Conservation (phyloP, 2,329 filamentous ascomycete genomes). For the Ophiosphaerella herpotricha region DNA sequence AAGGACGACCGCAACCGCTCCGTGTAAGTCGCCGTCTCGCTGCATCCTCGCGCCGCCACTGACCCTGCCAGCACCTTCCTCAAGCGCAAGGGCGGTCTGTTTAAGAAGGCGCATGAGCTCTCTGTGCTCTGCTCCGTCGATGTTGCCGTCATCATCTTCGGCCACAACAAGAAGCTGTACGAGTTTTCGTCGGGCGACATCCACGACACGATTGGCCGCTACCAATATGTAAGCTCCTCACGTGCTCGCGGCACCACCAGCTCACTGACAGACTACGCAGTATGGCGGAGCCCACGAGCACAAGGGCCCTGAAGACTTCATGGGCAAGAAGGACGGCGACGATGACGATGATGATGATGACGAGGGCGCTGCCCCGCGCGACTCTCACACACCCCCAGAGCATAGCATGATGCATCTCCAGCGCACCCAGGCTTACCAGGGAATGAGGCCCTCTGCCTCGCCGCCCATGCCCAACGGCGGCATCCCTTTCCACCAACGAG, state of each 20-base stretch:
- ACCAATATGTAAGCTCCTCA: constrained; percentile 77
- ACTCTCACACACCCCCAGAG: constrained; percentile 67
- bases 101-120: constrained; percentile 99
- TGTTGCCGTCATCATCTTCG: constrained; percentile 97
- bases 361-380: constrained; percentile 69
- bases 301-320: constrained; percentile 92
- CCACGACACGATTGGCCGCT: constrained; percentile 83
- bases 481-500: constrained; percentile 69
- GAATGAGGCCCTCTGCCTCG: constrained; percentile 83
- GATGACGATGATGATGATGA: constrained; percentile 86
- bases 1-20: constrained; percentile 98
- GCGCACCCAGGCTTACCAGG: constrained; percentile 69
- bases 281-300: constrained; percentile 94
- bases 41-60: constrained; percentile 13
- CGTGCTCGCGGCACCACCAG: constrained; percentile 1
- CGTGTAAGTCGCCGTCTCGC: constrained; percentile 69
- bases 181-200: constrained; percentile 96
- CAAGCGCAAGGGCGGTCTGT: constrained; percentile 97
- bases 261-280: constrained; percentile 54
- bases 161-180: constrained; percentile 98
- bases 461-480: constrained; percentile 78
- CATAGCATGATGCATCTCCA: constrained; percentile 60
- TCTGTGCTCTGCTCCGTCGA: constrained; percentile 98
- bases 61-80: constrained; percentile 78
- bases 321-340: constrained; percentile 71